phyloP scores from a whole-genome alignment of 2,329 filamentous ascomycete genomes.

The Pyricularia sp. region DNA sequence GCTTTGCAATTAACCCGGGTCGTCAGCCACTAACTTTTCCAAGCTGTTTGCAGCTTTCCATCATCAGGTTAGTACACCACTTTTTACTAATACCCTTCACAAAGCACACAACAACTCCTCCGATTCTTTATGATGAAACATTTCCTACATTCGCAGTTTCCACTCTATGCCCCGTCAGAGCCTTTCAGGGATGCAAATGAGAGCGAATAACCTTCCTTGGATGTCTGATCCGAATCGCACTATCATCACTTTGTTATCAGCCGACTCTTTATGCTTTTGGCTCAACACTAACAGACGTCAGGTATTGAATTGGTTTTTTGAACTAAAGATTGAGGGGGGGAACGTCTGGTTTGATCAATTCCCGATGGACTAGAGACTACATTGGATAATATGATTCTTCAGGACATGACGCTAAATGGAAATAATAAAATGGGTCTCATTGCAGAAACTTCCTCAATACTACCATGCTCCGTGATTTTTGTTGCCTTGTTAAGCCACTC shows the following conservation, averaged over 20 bases:
- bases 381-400: background rate
- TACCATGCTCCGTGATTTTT: background rate
- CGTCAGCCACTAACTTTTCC: background rate
- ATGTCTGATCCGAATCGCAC: conserved; percentile 39
- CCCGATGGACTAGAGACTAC: background rate
- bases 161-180: conserved; percentile 57
- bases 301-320: no score
- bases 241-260: background rate
- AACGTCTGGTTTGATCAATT: no score
- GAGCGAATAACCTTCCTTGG: conserved; percentile 60
- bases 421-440: background rate
- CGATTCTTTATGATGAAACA: conserved; percentile 57
- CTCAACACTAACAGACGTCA: conserved; percentile 9
- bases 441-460: background rate
- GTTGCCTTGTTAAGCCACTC: background rate
- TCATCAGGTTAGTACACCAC: conserved; percentile 20
- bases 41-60: background rate
- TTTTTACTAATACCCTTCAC: conserved; percentile 1
- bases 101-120: conserved; percentile 5
- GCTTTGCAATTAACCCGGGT: background rate
- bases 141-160: conserved; percentile 80
- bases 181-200: conserved; percentile 60
- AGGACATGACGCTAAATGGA: background rate
- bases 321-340: no score
- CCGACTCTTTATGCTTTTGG: background rate